Evolutionary conservation across 108 stramenopile species (phyloP), one percentile per base, ranked within the genome.

Genomic region (Parietichytrium sp.): DNA sequence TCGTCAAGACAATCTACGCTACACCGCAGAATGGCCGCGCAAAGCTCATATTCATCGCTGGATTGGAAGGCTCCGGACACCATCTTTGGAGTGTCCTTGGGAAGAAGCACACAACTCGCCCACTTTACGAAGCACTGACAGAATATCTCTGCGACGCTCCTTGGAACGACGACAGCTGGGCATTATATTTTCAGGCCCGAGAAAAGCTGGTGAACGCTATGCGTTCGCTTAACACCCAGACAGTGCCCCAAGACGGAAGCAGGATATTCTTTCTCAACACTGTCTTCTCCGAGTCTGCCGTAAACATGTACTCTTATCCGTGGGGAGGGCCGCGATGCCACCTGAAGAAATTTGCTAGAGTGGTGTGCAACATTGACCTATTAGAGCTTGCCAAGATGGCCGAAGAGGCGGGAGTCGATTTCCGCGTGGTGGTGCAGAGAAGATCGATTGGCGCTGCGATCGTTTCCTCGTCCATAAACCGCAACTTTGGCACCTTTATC

Each of bases 231-330:
- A 72, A 72, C 33, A 72, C 61, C 61, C 36, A 72, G 20, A 72
- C 33, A 10, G n/a, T 42, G 38, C n/a, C n/a, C n/a, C n/a, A n/a
- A n/a, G 61, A 72, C 61, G 61, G 61, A 0, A 72, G 61, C 61
- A 72, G 45, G 61, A 13, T 72, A 12, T 72, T 72, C 61, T 72
- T 72, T 27, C 61, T 72, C 29, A 72, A 72, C 61, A 72, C 61
- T 47, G 61, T 72, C 61, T 72, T 25, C 42, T 23, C 42, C 20
- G 61, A 72, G 42, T 1, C 61, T 16, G 15, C 61, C 36, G 61
- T 72, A n/a, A 72, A 72, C 20, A 72, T 72, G 61, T 72, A 72
- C 33, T 72, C 61, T n/a, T 72, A 72, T 25, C 61, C 61, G 61
- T 72, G 61, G 61, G 61, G 61, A 10, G 61, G 61, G 20, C 61